Evolutionary conservation across 1,139 yeast species (phyloP).

Genomic region (Pichia sp.): DNA sequence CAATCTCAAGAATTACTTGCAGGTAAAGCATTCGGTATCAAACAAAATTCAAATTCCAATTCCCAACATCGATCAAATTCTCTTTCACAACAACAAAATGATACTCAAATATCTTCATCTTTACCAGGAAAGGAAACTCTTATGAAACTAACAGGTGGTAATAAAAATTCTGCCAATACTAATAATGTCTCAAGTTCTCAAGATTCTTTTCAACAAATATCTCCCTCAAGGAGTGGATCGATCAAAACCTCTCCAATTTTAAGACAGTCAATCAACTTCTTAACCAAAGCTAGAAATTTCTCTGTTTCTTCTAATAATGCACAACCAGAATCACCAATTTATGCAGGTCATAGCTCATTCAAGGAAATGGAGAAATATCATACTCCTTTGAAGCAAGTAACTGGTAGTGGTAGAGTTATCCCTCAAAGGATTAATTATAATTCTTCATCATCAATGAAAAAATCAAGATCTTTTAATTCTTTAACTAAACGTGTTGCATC

Average conservation of each 20-base stretch:
- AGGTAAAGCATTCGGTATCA: conserved; percentile 5
- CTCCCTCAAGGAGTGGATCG: conserved; percentile 10
- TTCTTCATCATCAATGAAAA: conserved; percentile 20
- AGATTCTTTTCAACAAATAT: conserved; percentile 2
- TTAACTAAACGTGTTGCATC: conserved; percentile 27
- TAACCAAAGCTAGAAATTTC: conserved; percentile 21
- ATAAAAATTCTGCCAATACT: background rate
- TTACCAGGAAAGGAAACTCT: conserved; percentile 7
- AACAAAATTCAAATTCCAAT: conserved; percentile 6
- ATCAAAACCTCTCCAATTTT: conserved; percentile 21
- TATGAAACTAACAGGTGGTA: background rate
- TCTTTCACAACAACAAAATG: background rate
- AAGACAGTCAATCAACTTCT: conserved; percentile 24
- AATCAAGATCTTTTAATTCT: conserved; percentile 28
- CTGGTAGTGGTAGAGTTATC: conserved; percentile 34
- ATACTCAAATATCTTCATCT: conserved; percentile 14
- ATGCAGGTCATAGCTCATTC: conserved; percentile 11
- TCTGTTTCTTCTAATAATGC: conserved; percentile 16
- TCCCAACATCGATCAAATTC: background rate
- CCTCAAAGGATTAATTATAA: conserved; percentile 35
- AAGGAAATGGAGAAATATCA: conserved; percentile 28
- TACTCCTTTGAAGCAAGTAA: conserved; percentile 20
- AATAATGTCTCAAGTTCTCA: background rate
- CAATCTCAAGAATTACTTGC: conserved; percentile 5
- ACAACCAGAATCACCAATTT: conserved; percentile 11